Base-by-base conservation (phyloP, 345 rosid genomes). In the Firmiana major region DNA sequence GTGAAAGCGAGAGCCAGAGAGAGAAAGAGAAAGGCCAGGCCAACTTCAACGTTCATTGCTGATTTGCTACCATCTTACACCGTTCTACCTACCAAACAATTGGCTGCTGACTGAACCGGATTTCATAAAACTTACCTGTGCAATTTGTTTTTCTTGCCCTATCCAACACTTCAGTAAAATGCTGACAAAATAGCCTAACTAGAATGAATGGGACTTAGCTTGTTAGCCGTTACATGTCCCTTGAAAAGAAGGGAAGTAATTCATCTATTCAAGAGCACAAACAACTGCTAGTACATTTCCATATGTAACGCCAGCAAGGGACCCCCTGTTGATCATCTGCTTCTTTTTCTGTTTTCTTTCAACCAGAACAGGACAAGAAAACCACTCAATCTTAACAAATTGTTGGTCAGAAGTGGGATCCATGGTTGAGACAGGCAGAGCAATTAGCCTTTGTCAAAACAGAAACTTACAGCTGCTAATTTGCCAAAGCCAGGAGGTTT, bases 41-140 rank as follows among this genome's bases (percentile, higher is more conserved):
- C 6, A 26, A 2, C 15, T 36, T 55, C 28, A 57, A 57, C 74
- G 21, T 38, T 64, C 70, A 65, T 65, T 64, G 46, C 11, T 40
- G 42, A 16, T 22, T 55, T 54, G 42, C 68, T 48, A 46, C 31
- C 73, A 24, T 28, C 42, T 28, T 21, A 7, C 63, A 59, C 48
- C 59, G 54, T 46, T 73, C 76, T 63, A 68, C 86, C 84, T 64
- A 78, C 86, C 68, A 12, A 73, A 48, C 51, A 75, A 62, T 76
- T 64, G 62, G 63, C 81, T 64, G 53, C 81, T 49, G 75, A 82
- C 71, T 59, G 49, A 72, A 68, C 64, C 38, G 12, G 34, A 15
- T 6, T 68, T 68, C 22, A 11, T 68, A 24, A 5, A 68, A 45
- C 73, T 22, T 68, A 21, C 26, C 40, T 68, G 19, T 40, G 66